phyloP scores from a whole-genome alignment of 2,329 filamentous ascomycete species.

The Colletotrichum cordylinicola region DNA sequence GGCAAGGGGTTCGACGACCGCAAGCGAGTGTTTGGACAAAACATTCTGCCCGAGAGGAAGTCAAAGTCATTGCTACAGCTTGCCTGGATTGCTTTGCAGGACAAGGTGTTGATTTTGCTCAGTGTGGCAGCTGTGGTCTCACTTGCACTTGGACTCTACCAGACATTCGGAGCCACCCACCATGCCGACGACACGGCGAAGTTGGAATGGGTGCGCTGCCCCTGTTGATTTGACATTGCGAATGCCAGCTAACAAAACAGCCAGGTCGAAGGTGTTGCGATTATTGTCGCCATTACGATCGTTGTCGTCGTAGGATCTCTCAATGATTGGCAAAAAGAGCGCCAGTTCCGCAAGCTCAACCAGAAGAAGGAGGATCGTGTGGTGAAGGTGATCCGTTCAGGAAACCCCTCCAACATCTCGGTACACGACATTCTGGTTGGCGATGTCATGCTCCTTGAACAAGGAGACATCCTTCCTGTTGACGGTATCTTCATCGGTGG shows the following conservation, averaged over 20 bases:
- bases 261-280: slow-evolving; percentile 84
- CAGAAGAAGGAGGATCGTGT: slow-evolving; percentile 79
- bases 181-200: slow-evolving; percentile 52
- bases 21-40: slow-evolving; percentile 64
- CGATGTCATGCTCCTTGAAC: slow-evolving; percentile 76
- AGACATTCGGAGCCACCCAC: slow-evolving; percentile 66
- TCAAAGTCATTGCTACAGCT: slow-evolving; percentile 73
- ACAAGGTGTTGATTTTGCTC: slow-evolving; percentile 77
- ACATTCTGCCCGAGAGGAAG: slow-evolving; percentile 70
- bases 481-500: slow-evolving; percentile 71
- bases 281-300: slow-evolving; percentile 78
- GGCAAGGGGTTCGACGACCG: slow-evolving; percentile 49
- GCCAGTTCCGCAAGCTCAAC: slow-evolving; percentile 81
- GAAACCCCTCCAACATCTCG: slow-evolving; percentile 71
- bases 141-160: slow-evolving; percentile 75
- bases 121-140: slow-evolving; percentile 75
- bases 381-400: slow-evolving; percentile 78
- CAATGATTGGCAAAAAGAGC: slow-evolving; percentile 84
- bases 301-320: slow-evolving; percentile 79
- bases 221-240: not conserved
- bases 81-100: slow-evolving; percentile 83
- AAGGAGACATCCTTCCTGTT: slow-evolving; percentile 74
- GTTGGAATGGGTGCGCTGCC: slow-evolving; percentile 54
- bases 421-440: slow-evolving; percentile 76
- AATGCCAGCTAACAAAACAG: not conserved